Percentiles rank a stretch among this genome's conserved stretches.
phyloP scores from a whole-genome alignment of 2,329 filamentous ascomycete genomes.

The Dothidotthia symphoricarpi region DNA sequence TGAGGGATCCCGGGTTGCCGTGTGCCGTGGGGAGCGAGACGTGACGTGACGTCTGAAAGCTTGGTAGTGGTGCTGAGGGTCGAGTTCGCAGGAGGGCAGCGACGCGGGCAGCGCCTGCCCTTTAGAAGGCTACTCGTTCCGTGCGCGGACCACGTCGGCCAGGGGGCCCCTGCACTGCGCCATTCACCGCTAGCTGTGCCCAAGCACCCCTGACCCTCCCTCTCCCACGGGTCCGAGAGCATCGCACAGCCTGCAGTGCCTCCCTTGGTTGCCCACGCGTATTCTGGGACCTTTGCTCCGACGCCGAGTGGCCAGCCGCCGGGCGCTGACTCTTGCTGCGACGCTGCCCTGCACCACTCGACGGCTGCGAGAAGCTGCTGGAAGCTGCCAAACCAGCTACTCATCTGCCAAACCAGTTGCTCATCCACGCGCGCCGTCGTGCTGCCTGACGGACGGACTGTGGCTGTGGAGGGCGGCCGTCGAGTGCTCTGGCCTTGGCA shows the following conservation, averaged over 20 bases:
- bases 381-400: too few species aligned
- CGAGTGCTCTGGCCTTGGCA: too few species aligned
- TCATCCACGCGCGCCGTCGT: too few species aligned
- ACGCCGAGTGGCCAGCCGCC: too few species aligned
- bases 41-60: constrained; percentile 26
- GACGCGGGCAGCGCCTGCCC: constrained; percentile 22
- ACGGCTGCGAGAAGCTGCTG: too few species aligned
- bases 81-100: constrained; percentile 18
- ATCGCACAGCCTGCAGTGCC: constrained; percentile 24
- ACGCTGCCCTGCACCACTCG: too few species aligned
- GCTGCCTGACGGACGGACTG: too few species aligned
- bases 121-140: constrained; percentile 16
- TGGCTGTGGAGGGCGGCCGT: too few species aligned
- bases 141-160: constrained; percentile 18
- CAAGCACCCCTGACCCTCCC: constrained; percentile 25
- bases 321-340: too few species aligned
- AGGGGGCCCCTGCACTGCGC: constrained; percentile 14
- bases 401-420: too few species aligned
- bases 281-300: constrained; percentile 17
- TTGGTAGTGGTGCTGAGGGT: constrained; percentile 28
- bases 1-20: constrained; percentile 15
- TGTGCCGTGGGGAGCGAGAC: constrained; percentile 8
- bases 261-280: constrained; percentile 19
- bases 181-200: constrained; percentile 16
- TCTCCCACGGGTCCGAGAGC: constrained; percentile 30